A percentile compares a stretch with the other conserved stretches of the same genome.
Evolutionary conservation across 768 basidiomycete genomes (phyloP).

Genomic region (Artomyces pyxidatus): DNA sequence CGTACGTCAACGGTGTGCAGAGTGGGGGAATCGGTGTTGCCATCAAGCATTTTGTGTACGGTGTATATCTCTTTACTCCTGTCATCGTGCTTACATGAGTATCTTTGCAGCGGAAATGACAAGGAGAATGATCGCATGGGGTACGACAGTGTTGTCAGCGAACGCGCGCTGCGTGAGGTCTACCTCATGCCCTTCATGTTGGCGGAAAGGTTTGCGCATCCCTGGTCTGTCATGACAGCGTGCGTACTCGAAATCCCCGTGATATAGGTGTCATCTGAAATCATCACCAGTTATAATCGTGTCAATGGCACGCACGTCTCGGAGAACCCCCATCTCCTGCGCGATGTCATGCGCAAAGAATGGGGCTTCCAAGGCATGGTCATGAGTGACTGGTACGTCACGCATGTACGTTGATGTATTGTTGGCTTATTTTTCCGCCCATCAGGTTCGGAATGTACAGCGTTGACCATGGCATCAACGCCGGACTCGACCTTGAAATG

Average conservation of each 20-base stretch:
- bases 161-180: slow-evolving; percentile 48
- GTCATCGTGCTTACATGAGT: not conserved
- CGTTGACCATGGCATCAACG: slow-evolving; percentile 55
- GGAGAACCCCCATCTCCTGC: slow-evolving; percentile 53
- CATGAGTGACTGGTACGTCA: slow-evolving; percentile 73
- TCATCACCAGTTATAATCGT: slow-evolving; percentile 50
- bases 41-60: slow-evolving; percentile 80
- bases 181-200: slow-evolving; percentile 60
- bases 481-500: slow-evolving; percentile 79
- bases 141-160: slow-evolving; percentile 43
- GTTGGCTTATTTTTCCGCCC: not conserved
- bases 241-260: slow-evolving; percentile 27
- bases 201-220: slow-evolving; percentile 39
- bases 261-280: not conserved
- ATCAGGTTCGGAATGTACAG: slow-evolving; percentile 66
- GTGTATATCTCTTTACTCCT: not conserved
- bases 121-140: slow-evolving; percentile 71
- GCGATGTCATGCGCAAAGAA: slow-evolving; percentile 57
- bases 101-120: slow-evolving; percentile 55
- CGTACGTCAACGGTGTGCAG: slow-evolving; percentile 75
- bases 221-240: slow-evolving; percentile 56
- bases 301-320: slow-evolving; percentile 69
- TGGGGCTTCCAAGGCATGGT: slow-evolving; percentile 69
- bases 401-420: not conserved
- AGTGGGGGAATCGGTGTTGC: slow-evolving; percentile 65